A percentile compares a stretch with the other conserved stretches of the same genome.
These are phyloP conservation scores for Solanum rostratum DNA, from an alignment of 257 asterid species.

Conservation along the genomic window DNA sequence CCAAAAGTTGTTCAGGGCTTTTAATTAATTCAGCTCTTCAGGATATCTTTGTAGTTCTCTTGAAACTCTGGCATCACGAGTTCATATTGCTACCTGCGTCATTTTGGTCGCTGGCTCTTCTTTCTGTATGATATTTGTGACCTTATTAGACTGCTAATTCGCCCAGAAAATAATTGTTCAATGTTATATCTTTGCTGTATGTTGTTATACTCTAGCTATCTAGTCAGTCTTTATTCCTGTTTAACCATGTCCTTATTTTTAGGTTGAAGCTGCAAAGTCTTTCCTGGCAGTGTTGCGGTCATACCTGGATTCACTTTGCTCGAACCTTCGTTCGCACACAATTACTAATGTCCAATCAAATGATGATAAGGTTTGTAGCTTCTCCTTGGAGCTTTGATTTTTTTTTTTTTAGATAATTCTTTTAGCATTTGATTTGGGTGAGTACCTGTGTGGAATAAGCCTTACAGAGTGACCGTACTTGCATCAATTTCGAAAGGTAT, in stretches of 20 bases:
- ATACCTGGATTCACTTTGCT: conserved; percentile 80
- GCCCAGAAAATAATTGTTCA: background rate
- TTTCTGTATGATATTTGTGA: background rate
- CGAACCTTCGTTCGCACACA: conserved; percentile 85
- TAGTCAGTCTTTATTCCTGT: background rate
- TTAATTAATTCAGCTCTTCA: background rate
- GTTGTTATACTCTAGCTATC: background rate
- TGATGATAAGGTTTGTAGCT: conserved; percentile 73
- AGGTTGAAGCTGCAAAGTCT: conserved; percentile 94
- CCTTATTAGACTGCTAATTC: background rate
- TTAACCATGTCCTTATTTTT: conserved; percentile 6
- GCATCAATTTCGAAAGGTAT: background rate
- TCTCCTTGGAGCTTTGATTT: background rate
- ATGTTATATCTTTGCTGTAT: background rate
- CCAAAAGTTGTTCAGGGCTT: background rate
- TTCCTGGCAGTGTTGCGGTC: conserved; percentile 57
- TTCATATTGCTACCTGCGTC: background rate
- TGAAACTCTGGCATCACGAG: background rate
- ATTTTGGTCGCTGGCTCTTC: background rate
- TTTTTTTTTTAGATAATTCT: no score
- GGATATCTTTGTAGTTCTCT: background rate
- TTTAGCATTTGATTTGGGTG: background rate
- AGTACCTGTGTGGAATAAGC: background rate
- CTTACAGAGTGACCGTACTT: background rate
- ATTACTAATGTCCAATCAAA: conserved; percentile 97